Conservation (phyloP, 495 filamentous ascomycete genomes). For the Podospora comata region DNA sequence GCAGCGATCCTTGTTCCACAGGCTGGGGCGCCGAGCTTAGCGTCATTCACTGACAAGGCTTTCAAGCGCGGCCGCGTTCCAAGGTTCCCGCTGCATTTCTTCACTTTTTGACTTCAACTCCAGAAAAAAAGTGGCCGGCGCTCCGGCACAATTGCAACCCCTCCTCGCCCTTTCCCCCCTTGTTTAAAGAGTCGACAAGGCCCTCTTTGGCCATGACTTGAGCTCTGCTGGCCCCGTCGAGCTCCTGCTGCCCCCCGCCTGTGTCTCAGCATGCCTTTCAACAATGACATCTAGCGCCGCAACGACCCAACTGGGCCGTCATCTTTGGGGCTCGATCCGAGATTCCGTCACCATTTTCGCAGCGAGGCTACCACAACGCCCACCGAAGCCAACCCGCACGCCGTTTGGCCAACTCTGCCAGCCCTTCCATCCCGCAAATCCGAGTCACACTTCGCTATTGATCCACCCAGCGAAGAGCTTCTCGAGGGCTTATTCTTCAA, state of each 20-base stretch:
- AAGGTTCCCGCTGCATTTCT: conserved; percentile 19
- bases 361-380: conserved; percentile 33
- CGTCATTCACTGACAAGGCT: conserved; percentile 28
- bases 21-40: conserved; percentile 10
- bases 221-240: conserved; percentile 14
- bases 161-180: not conserved
- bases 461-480: conserved; percentile 9
- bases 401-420: conserved; percentile 19
- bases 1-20: conserved; percentile 15
- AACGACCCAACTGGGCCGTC: conserved; percentile 45
- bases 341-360: conserved; percentile 37
- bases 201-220: conserved; percentile 25
- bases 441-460: not conserved
- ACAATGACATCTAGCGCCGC: conserved; percentile 47
- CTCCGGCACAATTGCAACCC: not conserved
- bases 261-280: conserved; percentile 37
- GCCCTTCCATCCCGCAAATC: conserved; percentile 24
- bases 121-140: not conserved
- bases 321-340: conserved; percentile 44
- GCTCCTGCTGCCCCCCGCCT: conserved; percentile 5
- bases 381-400: conserved; percentile 21
- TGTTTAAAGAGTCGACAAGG: conserved; percentile 6
- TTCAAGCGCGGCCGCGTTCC: conserved; percentile 21
- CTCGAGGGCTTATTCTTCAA: conserved; percentile 21
- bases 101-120: conserved; percentile 6